A percentile compares a stretch with the other conserved stretches of the same genome.
phyloP scores from a whole-genome alignment of 495 filamentous ascomycete genomes.

The Pyronema omphalodes region DNA sequence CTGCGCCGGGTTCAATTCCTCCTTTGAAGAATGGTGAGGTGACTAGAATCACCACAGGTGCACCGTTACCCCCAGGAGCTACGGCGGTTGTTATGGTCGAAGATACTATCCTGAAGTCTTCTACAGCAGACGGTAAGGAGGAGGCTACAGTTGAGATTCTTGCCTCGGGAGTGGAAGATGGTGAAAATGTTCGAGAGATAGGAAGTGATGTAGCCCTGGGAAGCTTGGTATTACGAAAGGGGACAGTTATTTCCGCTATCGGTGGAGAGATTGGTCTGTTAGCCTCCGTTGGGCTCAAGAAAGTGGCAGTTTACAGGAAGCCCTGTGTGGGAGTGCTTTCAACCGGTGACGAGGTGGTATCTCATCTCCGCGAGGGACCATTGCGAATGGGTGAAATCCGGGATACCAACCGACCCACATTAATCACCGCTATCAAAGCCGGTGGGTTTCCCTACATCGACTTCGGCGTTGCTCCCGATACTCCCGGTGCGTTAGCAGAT shows the following conservation, averaged over 20 bases:
- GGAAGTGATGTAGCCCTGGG: constrained; percentile 67
- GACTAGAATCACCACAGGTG: constrained; percentile 82
- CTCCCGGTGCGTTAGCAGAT: constrained; percentile 54
- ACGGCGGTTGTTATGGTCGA: constrained; percentile 96
- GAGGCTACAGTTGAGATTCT: constrained; percentile 76
- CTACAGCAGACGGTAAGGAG: constrained; percentile 63
- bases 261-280: constrained; percentile 85
- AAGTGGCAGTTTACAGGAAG: constrained; percentile 56
- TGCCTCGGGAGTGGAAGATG: constrained; percentile 48
- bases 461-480: constrained; percentile 74
- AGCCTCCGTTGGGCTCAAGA: constrained; percentile 58
- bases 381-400: constrained; percentile 69
- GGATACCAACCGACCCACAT: constrained; percentile 76
- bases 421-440: constrained; percentile 56
- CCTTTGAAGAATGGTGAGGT: constrained; percentile 54
- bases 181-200: constrained; percentile 79
- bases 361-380: constrained; percentile 43
- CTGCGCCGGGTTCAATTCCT: constrained; percentile 40
- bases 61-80: constrained; percentile 72
- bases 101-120: constrained; percentile 56
- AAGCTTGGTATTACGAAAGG: constrained; percentile 49
- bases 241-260: constrained; percentile 58
- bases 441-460: constrained; percentile 68
- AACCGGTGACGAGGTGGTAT: constrained; percentile 86
- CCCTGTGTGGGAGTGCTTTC: constrained; percentile 76